These are phyloP conservation scores for Manihot esculenta DNA, from an alignment of 441 rosid species.

Conservation along the genomic window DNA sequence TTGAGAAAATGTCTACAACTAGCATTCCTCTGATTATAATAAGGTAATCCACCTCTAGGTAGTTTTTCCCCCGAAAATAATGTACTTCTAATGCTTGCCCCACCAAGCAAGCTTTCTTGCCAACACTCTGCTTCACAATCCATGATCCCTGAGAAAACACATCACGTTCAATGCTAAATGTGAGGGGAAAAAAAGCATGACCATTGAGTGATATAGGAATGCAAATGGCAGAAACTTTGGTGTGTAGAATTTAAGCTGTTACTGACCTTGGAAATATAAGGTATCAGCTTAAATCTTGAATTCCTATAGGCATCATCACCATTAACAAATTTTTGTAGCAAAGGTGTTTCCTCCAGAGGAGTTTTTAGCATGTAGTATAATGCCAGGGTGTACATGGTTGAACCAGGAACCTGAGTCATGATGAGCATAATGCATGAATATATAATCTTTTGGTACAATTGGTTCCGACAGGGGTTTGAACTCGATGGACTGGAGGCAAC, in stretches of 20 bases:
- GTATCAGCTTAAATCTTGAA: conserved; percentile 91
- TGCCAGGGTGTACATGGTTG: conserved; percentile 56
- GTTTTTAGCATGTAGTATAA: conserved; percentile 70
- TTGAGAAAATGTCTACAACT: no score
- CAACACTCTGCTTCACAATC: conserved; percentile 96
- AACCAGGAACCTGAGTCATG: conserved; percentile 68
- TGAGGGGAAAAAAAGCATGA: no score
- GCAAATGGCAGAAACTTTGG: neutral
- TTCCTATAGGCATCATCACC: conserved; percentile 87
- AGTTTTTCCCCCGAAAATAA: conserved; percentile 68
- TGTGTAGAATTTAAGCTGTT: neutral
- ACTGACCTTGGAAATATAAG: conserved; percentile 79
- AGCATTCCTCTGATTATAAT: no score
- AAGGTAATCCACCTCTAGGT: conserved; percentile 61
- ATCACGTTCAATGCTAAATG: neutral
- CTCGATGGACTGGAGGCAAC: no score
- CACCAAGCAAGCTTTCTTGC: conserved; percentile 80
- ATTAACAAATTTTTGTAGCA: conserved; percentile 71
- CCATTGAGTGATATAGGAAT: neutral
- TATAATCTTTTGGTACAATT: no score
- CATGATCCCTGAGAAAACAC: conserved; percentile 67
- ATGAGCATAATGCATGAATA: no score
- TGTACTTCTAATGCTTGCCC: conserved; percentile 71
- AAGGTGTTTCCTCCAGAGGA: conserved; percentile 69
- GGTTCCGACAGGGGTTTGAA: no score